A percentile compares a stretch with the other conserved stretches of the same genome.
Evolutionary conservation across 768 basidiomycete species (phyloP).

Genomic region (Inosperma sp.): DNA sequence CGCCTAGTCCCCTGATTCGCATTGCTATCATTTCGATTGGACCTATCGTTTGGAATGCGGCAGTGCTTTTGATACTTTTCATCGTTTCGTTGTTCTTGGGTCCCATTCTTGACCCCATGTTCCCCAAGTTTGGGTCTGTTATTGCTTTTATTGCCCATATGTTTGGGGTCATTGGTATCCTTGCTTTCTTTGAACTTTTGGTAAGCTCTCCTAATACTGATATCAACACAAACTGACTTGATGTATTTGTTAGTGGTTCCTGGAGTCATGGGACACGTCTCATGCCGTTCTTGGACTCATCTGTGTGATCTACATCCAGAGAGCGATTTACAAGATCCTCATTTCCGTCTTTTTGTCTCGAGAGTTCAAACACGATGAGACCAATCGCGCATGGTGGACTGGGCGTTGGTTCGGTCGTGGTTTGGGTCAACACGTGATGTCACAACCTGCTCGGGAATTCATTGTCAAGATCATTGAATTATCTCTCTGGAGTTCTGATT

Average conservation of each 20-base stretch:
- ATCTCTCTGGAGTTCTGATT: conserved; percentile 92
- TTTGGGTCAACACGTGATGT: conserved; percentile 85
- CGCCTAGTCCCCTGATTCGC: conserved; percentile 83
- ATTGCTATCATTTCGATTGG: conserved; percentile 92
- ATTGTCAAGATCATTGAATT: conserved; percentile 97
- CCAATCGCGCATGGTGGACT: conserved; percentile 99
- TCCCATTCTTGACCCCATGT: conserved; percentile 78
- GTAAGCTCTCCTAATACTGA: conserved; percentile 42
- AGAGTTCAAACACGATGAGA: conserved; percentile 99
- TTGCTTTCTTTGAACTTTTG: conserved; percentile 95
- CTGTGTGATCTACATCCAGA: conserved; percentile 85
- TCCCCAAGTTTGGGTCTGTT: conserved; percentile 85
- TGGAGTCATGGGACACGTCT: conserved; percentile 86
- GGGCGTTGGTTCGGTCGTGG: conserved; percentile 96
- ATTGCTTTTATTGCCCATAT: conserved; percentile 90
- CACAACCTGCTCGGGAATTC: conserved; percentile 97
- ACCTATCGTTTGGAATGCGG: conserved; percentile 94
- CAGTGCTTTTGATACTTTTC: conserved; percentile 82
- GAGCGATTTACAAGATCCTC: conserved; percentile 88
- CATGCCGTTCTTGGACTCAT: conserved; percentile 94
- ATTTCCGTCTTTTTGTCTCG: conserved; percentile 93
- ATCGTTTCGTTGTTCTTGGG: conserved; percentile 88
- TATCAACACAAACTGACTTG: conserved; percentile 16
- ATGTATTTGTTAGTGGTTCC: conserved; percentile 69
- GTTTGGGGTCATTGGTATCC: conserved; percentile 76